Evolutionary conservation across 768 basidiomycete genomes (phyloP), one percentile per base, ranked within the genome.

Genomic region (Rossbeevera mucosa): DNA sequence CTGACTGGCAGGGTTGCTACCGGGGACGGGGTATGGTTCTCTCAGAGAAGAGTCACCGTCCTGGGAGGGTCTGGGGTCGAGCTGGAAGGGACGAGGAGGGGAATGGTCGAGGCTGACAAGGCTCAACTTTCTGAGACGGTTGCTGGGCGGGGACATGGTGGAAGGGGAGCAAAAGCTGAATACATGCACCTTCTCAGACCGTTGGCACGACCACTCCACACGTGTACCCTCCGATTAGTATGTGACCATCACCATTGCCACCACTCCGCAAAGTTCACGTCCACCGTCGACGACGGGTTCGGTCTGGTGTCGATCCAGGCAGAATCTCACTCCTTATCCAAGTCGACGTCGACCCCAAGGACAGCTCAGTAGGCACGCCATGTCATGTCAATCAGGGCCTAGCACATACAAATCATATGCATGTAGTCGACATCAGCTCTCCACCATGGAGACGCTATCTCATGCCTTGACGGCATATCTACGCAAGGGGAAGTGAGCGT

Each of bases 381-480:
- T 72, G 66, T 61, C 60, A 65, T 52, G 61, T 64, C 59, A 59
- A 62, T 60, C 59, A 61, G 61, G 61, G 65, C 63, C 67, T 70
- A 71, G 57, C 63, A 68, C 74, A 74, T 72, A 74, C 71, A 74
- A 38, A 69, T 54, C 60, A 54, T 50, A 56, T 40, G 53, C 59
- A 66, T 53, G 68, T 63, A 67, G 66, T 64, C 63, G 55, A 66
- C 60, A 56, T 56, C 61, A 55, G 50, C 54, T 49, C 56, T 51
- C 51, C 44, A 41, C 47, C 50, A 51, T 31, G 44, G 43, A 58
- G 58, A 67, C 58, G 63, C 16, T 22, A 59, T 54, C 71, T 82
- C 73, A 86, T 78, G 91, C 93, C 83, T 91, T 94, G 72, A 97
- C 87, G 58, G 94, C 94, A 74, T 87, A 99, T 77, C 94, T 95